These are phyloP conservation scores for Xylaria sp. DNA, from an alignment of 2,329 filamentous ascomycete species.

Conservation along the genomic window DNA sequence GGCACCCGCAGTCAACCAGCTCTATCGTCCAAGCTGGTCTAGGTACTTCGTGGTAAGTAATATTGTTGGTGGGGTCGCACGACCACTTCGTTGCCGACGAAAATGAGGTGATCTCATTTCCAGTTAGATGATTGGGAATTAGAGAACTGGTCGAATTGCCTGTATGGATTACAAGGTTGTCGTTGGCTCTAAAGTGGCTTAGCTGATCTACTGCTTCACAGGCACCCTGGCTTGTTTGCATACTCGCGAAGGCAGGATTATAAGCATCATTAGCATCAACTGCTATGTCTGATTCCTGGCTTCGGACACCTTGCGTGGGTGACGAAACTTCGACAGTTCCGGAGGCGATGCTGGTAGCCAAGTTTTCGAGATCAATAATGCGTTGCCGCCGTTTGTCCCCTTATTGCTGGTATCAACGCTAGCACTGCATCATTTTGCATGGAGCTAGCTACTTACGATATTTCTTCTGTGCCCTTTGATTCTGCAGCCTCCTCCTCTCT, in stretches of 20 bases:
- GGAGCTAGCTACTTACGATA: neutral
- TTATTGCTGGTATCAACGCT: neutral
- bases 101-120: neutral
- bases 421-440: neutral
- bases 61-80: neutral
- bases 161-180: neutral
- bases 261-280: neutral
- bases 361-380: neutral
- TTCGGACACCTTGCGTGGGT: neutral
- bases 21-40: neutral
- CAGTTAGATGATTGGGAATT: neutral
- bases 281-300: neutral
- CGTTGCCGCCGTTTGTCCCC: neutral
- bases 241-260: neutral
- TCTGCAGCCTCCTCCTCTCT: neutral
- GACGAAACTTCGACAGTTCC: neutral
- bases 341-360: neutral
- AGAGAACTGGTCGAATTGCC: neutral
- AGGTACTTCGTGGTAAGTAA: neutral
- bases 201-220: neutral
- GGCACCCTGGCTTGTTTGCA: neutral
- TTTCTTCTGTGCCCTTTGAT: neutral
- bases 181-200: neutral
- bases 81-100: neutral
- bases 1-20: conserved; percentile 1